Evolutionary conservation across 2,329 filamentous ascomycete species (phyloP).

Genomic region (Sporothrix humicola): DNA sequence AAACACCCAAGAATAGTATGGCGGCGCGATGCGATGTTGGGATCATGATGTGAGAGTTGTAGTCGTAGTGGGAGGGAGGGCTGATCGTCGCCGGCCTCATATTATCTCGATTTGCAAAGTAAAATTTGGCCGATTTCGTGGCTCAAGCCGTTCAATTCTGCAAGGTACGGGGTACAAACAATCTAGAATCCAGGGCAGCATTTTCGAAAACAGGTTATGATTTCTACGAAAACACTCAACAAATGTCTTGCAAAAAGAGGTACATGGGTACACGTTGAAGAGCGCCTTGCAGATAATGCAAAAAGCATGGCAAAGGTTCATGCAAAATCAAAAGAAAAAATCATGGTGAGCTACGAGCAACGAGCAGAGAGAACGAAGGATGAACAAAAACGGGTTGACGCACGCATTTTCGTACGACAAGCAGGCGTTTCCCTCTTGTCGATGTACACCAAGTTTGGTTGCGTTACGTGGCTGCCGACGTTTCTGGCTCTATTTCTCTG

Average conservation of each 20-base stretch:
- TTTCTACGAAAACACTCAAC: background rate
- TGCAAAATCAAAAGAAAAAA: background rate
- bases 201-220: background rate
- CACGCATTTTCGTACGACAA: conserved; percentile 1
- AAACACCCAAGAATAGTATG: background rate
- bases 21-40: background rate
- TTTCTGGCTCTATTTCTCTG: background rate
- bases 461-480: conserved; percentile 17
- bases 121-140: background rate
- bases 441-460: background rate
- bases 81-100: background rate
- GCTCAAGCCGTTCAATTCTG: background rate
- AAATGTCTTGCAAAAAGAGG: too few species aligned
- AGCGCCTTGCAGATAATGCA: background rate
- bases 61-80: conserved; percentile 1
- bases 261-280: background rate
- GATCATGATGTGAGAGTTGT: background rate
- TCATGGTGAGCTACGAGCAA: too few species aligned
- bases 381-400: background rate
- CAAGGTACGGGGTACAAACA: conserved; percentile 1
- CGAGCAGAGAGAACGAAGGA: background rate
- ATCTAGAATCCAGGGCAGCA: background rate
- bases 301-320: background rate
- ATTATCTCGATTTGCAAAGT: background rate
- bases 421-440: background rate